Evolutionary conservation across 768 basidiomycete genomes (phyloP).

Genomic region (Russula abietina): DNA sequence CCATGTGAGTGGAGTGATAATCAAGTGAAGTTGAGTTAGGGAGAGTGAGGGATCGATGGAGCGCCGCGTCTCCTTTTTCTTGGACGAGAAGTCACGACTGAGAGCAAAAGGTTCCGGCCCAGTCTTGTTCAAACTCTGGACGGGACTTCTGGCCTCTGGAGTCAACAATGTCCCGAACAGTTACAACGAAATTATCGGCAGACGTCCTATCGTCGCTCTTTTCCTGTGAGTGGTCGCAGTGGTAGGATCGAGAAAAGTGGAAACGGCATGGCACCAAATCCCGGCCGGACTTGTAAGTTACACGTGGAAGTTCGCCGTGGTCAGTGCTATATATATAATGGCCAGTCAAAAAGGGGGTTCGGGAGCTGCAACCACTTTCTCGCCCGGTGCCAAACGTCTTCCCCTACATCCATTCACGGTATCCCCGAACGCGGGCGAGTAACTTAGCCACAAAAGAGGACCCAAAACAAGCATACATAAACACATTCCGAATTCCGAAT

Average conservation of each 20-base stretch:
- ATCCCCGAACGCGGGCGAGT: background rate
- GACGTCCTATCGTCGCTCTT: background rate
- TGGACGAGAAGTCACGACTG: constrained; percentile 15
- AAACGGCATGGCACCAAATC: no score
- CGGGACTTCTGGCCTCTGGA: no score
- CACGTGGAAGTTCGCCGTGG: background rate
- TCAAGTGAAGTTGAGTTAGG: background rate
- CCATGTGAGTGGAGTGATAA: no score
- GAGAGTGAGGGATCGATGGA: background rate
- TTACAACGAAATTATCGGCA: no score
- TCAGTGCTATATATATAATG: background rate
- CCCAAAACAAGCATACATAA: background rate
- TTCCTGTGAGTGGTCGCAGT: no score
- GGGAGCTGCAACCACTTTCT: background rate
- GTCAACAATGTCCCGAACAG: background rate
- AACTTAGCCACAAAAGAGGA: background rate
- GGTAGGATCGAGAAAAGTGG: no score
- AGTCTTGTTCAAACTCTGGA: background rate
- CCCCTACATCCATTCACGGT: background rate
- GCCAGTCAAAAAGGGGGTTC: background rate
- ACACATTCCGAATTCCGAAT: background rate
- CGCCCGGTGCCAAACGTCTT: constrained; percentile 9
- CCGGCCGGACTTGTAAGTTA: no score
- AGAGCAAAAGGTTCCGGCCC: no score
- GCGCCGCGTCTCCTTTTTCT: no score